Conservation (phyloP, 306 rosid species). For the Myrica gale region DNA sequence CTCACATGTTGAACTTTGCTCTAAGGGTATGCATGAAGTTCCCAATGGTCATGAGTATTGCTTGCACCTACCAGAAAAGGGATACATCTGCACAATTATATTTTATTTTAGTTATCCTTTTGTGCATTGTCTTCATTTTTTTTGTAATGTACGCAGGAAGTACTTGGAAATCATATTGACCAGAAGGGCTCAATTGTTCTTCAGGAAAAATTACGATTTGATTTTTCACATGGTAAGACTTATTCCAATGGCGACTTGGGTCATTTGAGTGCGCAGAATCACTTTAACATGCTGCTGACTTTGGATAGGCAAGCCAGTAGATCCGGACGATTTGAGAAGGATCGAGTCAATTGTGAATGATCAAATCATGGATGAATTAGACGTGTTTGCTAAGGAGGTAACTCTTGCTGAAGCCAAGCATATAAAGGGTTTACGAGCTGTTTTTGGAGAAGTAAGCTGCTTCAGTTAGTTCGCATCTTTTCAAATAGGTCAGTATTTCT, state of each 20-base stretch:
- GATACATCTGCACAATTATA: too few species aligned
- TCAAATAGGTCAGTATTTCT: conserved; percentile 9
- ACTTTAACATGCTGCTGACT: conserved; percentile 27
- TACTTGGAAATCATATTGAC: conserved; percentile 86
- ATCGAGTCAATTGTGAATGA: conserved; percentile 86
- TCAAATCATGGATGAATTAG: conserved; percentile 78
- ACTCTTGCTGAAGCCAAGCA: conserved; percentile 70
- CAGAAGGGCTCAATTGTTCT: conserved; percentile 98
- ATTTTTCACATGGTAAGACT: conserved; percentile 88
- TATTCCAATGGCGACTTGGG: conserved; percentile 19
- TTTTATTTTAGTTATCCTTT: background rate
- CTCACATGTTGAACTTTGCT: conserved; percentile 96
- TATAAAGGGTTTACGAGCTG: conserved; percentile 90
- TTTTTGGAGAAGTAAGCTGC: conserved; percentile 86
- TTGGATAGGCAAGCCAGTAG: conserved; percentile 83
- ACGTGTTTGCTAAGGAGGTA: conserved; percentile 70
- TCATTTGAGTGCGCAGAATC: conserved; percentile 12
- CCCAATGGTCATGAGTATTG: conserved; percentile 1
- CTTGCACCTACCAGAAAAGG: too few species aligned
- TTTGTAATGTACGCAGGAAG: conserved; percentile 57
- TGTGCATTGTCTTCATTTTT: conserved; percentile 26
- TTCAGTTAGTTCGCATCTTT: conserved; percentile 20
- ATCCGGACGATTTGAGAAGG: conserved; percentile 64
- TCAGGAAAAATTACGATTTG: conserved; percentile 94
- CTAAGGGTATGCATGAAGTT: conserved; percentile 62